Conservation (phyloP, 164 flowering plant species). For the Litsea cubeba region DNA sequence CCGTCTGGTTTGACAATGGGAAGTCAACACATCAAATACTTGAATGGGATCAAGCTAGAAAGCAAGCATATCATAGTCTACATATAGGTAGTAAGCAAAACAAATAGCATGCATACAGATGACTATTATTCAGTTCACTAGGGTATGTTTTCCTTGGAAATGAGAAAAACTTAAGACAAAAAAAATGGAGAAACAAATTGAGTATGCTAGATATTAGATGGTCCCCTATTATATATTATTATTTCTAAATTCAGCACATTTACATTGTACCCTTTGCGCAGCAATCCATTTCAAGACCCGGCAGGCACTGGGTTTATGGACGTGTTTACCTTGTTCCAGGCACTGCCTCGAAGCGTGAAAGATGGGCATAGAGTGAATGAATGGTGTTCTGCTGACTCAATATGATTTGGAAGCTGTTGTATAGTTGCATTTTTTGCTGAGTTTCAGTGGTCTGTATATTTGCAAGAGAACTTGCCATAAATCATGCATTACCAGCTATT, state of each 20-base stretch:
- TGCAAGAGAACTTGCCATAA: neutral
- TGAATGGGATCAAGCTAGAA: too few species aligned
- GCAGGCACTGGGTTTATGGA: constrained; percentile 81
- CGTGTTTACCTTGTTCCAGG: constrained; percentile 71
- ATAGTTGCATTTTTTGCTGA: neutral
- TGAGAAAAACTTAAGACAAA: too few species aligned
- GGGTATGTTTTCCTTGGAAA: too few species aligned
- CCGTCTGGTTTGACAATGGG: too few species aligned
- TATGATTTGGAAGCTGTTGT: neutral
- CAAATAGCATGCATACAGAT: too few species aligned
- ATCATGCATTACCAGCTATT: neutral
- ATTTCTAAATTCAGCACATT: neutral
- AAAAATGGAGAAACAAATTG: too few species aligned
- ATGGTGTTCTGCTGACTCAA: neutral
- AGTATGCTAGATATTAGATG: too few species aligned
- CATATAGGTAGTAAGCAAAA: too few species aligned
- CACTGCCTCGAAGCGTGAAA: constrained; percentile 32
- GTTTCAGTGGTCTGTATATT: neutral
- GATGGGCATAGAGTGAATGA: constrained; percentile 22
- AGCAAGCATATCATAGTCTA: too few species aligned
- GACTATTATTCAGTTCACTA: too few species aligned
- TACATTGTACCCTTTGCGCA: constrained; percentile 27
- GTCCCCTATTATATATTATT: neutral
- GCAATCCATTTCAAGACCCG: constrained; percentile 51
- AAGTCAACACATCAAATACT: too few species aligned